A percentile compares a stretch with the other conserved stretches of the same genome.
Evolutionary conservation across 441 rosid species (phyloP).

Genomic region (Heliophila coronopifolia): DNA sequence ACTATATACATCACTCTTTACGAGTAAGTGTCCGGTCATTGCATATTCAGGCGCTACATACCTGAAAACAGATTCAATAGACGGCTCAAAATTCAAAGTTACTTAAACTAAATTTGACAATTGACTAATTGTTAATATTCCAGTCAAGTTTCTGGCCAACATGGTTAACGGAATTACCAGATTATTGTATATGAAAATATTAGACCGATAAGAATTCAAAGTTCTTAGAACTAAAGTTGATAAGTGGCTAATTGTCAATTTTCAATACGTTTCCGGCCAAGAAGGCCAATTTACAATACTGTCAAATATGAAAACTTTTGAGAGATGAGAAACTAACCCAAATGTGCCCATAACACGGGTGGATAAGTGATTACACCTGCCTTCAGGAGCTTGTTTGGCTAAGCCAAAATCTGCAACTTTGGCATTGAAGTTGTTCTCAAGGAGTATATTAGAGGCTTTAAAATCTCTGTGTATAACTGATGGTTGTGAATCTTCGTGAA

Average conservation of each 20-base stretch:
- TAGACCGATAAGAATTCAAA: no score
- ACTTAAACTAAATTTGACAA: no score
- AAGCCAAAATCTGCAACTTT: slow-evolving; percentile 95
- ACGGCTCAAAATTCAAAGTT: neutral
- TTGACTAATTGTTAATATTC: no score
- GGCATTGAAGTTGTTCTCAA: slow-evolving; percentile 82
- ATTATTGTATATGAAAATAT: no score
- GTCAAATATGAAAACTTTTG: neutral
- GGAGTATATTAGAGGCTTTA: slow-evolving; percentile 89
- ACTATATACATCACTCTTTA: slow-evolving; percentile 92
- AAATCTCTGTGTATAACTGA: slow-evolving; percentile 94
- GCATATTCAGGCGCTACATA: slow-evolving; percentile 99
- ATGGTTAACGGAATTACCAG: no score
- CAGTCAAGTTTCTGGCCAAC: no score
- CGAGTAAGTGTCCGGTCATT: slow-evolving; percentile 91
- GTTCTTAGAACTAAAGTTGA: no score
- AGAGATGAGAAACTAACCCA: slow-evolving; percentile 50
- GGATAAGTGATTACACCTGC: slow-evolving; percentile 79
- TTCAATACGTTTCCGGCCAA: no score
- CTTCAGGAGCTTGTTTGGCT: slow-evolving; percentile 97
- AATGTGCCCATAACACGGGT: slow-evolving; percentile 98
- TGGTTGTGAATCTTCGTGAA: slow-evolving; percentile 95
- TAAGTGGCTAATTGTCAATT: no score
- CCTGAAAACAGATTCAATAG: slow-evolving; percentile 32
- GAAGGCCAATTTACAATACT: no score